These are phyloP conservation scores for Astrocystis sublimbata DNA, from an alignment of 495 filamentous ascomycete species.

Conservation along the genomic window DNA sequence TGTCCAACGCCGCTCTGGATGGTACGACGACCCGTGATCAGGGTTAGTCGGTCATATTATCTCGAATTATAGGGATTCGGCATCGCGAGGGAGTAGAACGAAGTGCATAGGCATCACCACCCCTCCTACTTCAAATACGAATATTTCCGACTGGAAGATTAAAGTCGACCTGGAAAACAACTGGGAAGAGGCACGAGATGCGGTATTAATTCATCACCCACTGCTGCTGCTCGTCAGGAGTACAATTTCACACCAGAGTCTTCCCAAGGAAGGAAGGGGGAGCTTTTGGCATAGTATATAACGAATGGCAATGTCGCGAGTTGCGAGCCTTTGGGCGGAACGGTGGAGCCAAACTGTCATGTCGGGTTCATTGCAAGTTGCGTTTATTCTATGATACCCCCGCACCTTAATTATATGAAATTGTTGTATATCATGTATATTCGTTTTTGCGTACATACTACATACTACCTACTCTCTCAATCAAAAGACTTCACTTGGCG, in stretches of 20 bases:
- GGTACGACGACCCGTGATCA: not conserved
- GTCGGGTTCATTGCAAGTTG: not conserved
- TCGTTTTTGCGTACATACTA: no score
- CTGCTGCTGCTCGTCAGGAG: no score
- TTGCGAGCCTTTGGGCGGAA: not conserved
- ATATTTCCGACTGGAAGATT: no score
- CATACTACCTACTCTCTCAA: not conserved
- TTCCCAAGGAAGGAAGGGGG: not conserved
- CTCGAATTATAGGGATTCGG: not conserved
- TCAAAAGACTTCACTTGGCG: no score
- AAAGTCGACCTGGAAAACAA: no score
- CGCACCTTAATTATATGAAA: conserved; percentile 6
- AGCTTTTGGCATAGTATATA: not conserved
- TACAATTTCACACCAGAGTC: not conserved
- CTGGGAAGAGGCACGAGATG: not conserved
- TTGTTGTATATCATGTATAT: conserved; percentile 1
- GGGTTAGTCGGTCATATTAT: not conserved
- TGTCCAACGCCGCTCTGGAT: not conserved
- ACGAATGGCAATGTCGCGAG: not conserved
- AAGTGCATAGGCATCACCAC: no score
- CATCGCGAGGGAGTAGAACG: no score
- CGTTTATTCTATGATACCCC: conserved; percentile 20
- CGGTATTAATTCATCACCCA: no score
- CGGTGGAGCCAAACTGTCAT: not conserved
- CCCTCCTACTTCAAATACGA: no score